A percentile compares a stretch with the other conserved stretches of the same genome.
Evolutionary conservation across 257 asterid species (phyloP).

Genomic region (Solanum boliviense): DNA sequence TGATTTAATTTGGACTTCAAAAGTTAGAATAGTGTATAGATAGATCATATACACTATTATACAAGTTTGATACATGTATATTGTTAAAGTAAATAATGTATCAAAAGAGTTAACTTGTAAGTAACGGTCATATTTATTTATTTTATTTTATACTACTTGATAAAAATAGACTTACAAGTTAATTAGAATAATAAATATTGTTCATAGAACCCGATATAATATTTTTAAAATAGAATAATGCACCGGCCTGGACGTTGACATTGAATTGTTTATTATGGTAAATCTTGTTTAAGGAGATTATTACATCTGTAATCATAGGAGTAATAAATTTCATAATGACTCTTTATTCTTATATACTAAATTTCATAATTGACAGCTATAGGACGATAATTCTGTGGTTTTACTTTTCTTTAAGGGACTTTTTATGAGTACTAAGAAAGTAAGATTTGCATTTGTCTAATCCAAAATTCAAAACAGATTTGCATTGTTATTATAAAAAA

Average conservation of each 20-base stretch:
- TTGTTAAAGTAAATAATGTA: too few relatives aligned
- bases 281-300: not conserved
- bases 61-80: not conserved
- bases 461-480: too few relatives aligned
- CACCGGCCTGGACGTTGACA: not conserved
- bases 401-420: not conserved
- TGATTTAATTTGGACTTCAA: not conserved
- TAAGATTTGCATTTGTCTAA: too few relatives aligned
- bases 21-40: not conserved
- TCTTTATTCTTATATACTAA: not conserved
- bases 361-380: constrained; percentile 2
- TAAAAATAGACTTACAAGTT: not conserved
- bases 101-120: not conserved
- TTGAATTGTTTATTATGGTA: not conserved
- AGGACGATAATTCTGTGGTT: not conserved
- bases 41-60: not conserved
- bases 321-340: not conserved
- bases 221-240: not conserved
- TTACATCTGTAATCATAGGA: not conserved
- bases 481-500: too few relatives aligned
- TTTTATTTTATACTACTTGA: not conserved
- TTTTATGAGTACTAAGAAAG: not conserved
- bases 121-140: not conserved
- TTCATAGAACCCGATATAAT: not conserved
- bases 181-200: not conserved